A percentile compares a stretch with the other conserved stretches of the same genome.
Evolutionary conservation across 495 filamentous ascomycete species (phyloP).

Genomic region (Xylaria telfairii): DNA sequence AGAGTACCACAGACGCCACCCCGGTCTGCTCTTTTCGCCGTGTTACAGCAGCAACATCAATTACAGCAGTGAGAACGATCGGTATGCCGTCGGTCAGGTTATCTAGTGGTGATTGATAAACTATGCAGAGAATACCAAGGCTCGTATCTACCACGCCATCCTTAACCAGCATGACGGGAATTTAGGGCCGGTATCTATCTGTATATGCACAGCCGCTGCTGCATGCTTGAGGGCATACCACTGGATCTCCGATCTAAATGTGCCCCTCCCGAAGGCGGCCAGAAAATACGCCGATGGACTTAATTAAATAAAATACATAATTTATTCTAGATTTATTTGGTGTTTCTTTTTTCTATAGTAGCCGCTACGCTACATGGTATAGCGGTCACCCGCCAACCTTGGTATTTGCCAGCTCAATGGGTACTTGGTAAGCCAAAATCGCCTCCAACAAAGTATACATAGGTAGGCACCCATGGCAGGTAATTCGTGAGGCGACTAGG

Average conservation of each 20-base stretch:
- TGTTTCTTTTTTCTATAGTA: neutral
- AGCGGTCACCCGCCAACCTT: neutral
- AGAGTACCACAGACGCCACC: neutral
- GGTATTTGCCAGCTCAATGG: neutral
- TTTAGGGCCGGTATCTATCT: conserved; percentile 19
- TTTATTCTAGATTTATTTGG: neutral
- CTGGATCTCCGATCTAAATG: neutral
- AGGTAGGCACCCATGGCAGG: neutral
- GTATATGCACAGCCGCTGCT: conserved; percentile 7
- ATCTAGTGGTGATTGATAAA: neutral
- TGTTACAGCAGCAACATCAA: conserved; percentile 8
- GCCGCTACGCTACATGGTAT: neutral
- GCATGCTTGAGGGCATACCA: conserved; percentile 7
- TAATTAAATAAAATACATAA: conserved; percentile 13
- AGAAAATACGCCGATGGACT: neutral
- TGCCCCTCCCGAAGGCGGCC: conserved; percentile 12
- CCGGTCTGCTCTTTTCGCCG: neutral
- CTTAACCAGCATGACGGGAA: conserved; percentile 18
- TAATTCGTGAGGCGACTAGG: neutral
- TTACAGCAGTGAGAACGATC: conserved; percentile 3
- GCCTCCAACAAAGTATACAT: neutral
- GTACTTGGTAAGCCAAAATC: neutral
- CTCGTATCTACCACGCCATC: conserved; percentile 22
- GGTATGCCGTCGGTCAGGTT: conserved; percentile 10
- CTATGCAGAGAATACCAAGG: conserved; percentile 8